phyloP scores from a whole-genome alignment of 257 asterid genomes.

The Capsicum pubescens region DNA sequence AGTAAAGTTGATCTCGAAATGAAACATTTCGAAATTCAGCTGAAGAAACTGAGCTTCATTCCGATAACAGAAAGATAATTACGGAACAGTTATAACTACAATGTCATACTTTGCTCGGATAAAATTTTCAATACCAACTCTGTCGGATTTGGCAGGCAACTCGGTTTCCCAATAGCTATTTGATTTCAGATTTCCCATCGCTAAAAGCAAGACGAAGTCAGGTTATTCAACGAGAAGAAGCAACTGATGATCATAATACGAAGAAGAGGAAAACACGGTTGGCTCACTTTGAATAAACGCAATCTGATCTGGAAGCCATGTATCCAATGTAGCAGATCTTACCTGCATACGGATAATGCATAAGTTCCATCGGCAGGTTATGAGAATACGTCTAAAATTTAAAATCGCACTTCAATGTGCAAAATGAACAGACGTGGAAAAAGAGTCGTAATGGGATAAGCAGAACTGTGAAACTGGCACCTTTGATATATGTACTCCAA shows the following conservation, averaged over 20 bases:
- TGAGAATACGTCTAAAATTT: background rate
- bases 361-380: background rate
- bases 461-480: conserved; percentile 20
- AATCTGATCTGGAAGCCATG: conserved; percentile 59
- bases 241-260: background rate
- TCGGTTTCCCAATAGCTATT: conserved; percentile 57
- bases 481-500: conserved; percentile 58
- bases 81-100: conserved; percentile 28
- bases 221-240: background rate
- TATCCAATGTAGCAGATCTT: conserved; percentile 54
- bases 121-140: conserved; percentile 54
- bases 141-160: conserved; percentile 43
- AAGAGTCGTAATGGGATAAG: background rate
- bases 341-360: conserved; percentile 36
- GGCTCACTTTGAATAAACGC: conserved; percentile 50
- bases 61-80: conserved; percentile 25
- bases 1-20: background rate
- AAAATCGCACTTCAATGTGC: background rate
- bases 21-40: background rate
- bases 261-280: background rate
- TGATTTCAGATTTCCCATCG: conserved; percentile 52
- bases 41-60: background rate
- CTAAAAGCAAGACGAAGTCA: conserved; percentile 25
- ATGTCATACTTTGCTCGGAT: conserved; percentile 52
- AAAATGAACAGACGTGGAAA: background rate